Conservation (phyloP, 1,284 basidiomycete genomes). For the Ceratobasidium sp. region DNA sequence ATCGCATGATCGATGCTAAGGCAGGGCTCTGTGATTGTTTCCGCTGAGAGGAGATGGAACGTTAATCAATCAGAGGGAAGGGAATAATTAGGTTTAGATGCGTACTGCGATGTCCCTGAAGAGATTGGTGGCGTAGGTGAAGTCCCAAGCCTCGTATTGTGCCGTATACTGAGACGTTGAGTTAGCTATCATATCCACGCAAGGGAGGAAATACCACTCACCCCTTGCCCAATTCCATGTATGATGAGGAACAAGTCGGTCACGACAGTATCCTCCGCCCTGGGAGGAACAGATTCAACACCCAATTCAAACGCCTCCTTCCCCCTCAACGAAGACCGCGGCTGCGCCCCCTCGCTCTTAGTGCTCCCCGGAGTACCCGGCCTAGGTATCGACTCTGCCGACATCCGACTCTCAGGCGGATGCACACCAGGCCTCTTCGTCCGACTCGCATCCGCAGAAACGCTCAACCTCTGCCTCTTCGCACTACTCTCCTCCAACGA, state of each 20-base stretch:
- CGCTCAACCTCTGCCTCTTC: conserved; percentile 34
- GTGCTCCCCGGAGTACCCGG: conserved; percentile 25
- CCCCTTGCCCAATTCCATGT: conserved; percentile 62
- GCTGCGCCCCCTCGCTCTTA: conserved; percentile 22
- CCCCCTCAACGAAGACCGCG: conserved; percentile 20
- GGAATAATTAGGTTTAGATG: not conserved
- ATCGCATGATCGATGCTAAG: conserved; percentile 60
- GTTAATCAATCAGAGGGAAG: conserved; percentile 15
- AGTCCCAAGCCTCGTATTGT: conserved; percentile 63
- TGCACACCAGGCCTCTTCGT: conserved; percentile 27
- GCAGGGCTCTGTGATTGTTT: conserved; percentile 61
- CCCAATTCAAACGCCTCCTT: conserved; percentile 19
- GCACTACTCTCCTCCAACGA: conserved; percentile 11
- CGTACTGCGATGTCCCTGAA: conserved; percentile 61
- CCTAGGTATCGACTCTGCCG: not conserved
- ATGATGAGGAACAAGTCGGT: conserved; percentile 64
- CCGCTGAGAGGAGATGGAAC: conserved; percentile 49
- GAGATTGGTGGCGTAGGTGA: conserved; percentile 65
- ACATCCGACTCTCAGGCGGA: no score
- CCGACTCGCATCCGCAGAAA: conserved; percentile 39
- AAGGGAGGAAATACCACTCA: conserved; percentile 42
- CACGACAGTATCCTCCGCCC: conserved; percentile 56
- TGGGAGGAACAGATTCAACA: conserved; percentile 5
- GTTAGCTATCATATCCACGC: conserved; percentile 1
- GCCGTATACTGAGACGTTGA: conserved; percentile 56